phyloP scores from a whole-genome alignment of 768 basidiomycete genomes.

The Jaapia argillacea region DNA sequence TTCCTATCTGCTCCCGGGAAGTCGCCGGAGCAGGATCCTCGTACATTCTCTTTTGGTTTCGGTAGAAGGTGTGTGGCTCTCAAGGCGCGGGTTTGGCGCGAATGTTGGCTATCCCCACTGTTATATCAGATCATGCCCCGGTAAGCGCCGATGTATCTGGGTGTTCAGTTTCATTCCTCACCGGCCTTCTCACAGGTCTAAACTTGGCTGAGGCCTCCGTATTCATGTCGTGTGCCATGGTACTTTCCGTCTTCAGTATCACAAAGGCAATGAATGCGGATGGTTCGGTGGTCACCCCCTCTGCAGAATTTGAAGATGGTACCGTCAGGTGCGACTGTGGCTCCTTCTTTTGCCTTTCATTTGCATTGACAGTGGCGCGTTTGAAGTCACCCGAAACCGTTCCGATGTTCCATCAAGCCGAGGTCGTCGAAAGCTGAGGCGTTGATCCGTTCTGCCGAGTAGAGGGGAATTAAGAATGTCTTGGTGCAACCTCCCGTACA shows the following conservation, averaged over 20 bases:
- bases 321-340: constrained; percentile 6
- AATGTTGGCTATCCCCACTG: too few species aligned
- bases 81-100: too few species aligned
- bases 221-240: constrained; percentile 41
- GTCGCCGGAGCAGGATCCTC: constrained; percentile 11
- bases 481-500: too few species aligned
- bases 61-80: constrained; percentile 17
- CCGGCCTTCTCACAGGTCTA: constrained; percentile 28
- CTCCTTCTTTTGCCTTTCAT: neutral
- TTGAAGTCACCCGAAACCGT: constrained; percentile 9
- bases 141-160: too few species aligned
- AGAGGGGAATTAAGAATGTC: too few species aligned
- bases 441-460: constrained; percentile 4
- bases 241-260: constrained; percentile 35
- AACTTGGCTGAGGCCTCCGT: constrained; percentile 46
- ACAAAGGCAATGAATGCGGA: constrained; percentile 10
- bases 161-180: too few species aligned
- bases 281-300: constrained; percentile 12
- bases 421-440: constrained; percentile 3
- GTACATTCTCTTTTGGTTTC: constrained; percentile 14
- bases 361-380: constrained; percentile 2
- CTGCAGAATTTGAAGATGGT: constrained; percentile 10
- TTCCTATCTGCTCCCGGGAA: constrained; percentile 12
- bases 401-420: constrained; percentile 8
- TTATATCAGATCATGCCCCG: too few species aligned